These are phyloP conservation scores for Penicillium sp. DNA, from an alignment of 2,329 filamentous ascomycete species.

Conservation along the genomic window DNA sequence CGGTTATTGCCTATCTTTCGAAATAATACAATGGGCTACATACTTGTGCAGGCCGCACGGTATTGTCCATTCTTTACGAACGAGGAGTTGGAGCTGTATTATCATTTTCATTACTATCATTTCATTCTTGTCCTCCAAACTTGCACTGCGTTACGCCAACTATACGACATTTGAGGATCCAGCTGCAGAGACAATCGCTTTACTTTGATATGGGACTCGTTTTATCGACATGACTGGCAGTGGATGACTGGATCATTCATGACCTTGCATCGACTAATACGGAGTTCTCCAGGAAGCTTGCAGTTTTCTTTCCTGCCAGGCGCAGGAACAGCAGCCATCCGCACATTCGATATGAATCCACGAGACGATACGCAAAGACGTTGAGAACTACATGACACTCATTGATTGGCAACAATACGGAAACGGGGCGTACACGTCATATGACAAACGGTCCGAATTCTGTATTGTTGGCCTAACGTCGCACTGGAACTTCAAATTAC, in stretches of 20 bases:
- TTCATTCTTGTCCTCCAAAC: background rate
- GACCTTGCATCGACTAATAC: background rate
- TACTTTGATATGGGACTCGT: background rate
- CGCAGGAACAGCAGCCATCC: slow-evolving; percentile 14
- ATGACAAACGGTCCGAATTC: background rate
- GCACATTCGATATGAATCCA: slow-evolving; percentile 24
- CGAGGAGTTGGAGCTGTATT: slow-evolving; percentile 6
- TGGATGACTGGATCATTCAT: slow-evolving; percentile 11
- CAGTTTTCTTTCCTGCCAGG: slow-evolving; percentile 10
- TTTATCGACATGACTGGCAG: background rate
- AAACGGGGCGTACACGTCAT: background rate
- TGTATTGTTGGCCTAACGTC: background rate
- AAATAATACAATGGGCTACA: slow-evolving; percentile 9
- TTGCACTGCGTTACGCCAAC: background rate
- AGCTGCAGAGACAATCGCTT: background rate
- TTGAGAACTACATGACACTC: slow-evolving; percentile 31
- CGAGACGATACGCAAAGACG: slow-evolving; percentile 23
- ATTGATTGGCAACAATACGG: slow-evolving; percentile 14
- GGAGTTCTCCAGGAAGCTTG: background rate
- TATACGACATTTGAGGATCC: background rate
- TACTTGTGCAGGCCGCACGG: slow-evolving; percentile 16
- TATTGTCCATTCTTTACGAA: slow-evolving; percentile 5
- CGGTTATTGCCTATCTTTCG: background rate
- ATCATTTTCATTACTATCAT: slow-evolving; percentile 7
- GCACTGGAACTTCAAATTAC: background rate